Conservation (phyloP, 805 yeast species). For the Yarrowia phangngaensis region DNA sequence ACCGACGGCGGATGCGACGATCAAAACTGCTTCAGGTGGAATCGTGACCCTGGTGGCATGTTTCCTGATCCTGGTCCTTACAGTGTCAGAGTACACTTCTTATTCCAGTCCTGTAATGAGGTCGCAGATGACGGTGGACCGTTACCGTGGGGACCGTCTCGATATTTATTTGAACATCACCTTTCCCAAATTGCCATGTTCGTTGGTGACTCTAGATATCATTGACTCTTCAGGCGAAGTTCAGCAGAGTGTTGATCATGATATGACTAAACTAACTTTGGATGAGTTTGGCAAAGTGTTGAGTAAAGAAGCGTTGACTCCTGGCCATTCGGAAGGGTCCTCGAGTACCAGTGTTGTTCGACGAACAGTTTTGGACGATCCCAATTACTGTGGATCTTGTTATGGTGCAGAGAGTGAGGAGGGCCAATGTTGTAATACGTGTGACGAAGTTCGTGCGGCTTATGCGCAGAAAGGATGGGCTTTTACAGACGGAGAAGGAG, state of each 20-base stretch:
- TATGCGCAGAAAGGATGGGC: constrained; percentile 80
- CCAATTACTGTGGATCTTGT: constrained; percentile 79
- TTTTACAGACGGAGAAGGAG: constrained; percentile 79
- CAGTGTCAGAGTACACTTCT: constrained; percentile 71
- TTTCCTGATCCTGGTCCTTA: constrained; percentile 55
- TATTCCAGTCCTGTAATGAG: constrained; percentile 63
- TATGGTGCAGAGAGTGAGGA: constrained; percentile 69
- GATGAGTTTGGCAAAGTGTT: constrained; percentile 51
- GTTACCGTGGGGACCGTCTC: constrained; percentile 59
- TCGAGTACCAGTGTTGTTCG: constrained; percentile 37
- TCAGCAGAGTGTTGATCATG: constrained; percentile 68
- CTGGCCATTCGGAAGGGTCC: constrained; percentile 34
- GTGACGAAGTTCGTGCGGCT: constrained; percentile 76
- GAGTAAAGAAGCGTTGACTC: constrained; percentile 42
- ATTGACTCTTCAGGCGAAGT: constrained; percentile 86
- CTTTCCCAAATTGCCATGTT: constrained; percentile 86
- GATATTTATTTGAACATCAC: constrained; percentile 77
- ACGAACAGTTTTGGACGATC: constrained; percentile 36
- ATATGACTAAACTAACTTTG: constrained; percentile 67
- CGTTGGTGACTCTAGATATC: constrained; percentile 68
- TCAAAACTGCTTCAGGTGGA: constrained; percentile 88
- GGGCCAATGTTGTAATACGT: constrained; percentile 71
- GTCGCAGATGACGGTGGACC: constrained; percentile 85
- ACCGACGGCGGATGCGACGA: constrained; percentile 88
- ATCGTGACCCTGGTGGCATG: constrained; percentile 72